A percentile compares a stretch with the other conserved stretches of the same genome.
Conservation (phyloP, 306 rosid genomes). For the Cucurbita argyrosperma region DNA sequence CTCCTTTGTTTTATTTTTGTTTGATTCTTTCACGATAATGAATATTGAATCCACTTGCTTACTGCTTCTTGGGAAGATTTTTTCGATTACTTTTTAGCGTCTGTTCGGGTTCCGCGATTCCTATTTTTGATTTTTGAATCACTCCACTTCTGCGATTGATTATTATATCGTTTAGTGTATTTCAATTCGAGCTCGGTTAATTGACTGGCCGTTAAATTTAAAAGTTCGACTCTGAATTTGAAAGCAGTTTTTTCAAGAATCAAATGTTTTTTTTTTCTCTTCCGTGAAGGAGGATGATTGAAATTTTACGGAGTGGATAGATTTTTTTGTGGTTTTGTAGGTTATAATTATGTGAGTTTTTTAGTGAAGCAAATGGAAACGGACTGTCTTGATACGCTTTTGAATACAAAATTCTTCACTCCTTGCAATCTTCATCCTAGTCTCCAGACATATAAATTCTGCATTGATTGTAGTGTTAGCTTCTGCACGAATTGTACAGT, state of each 20-base stretch:
- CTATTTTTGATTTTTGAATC: too few species aligned
- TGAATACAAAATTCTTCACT: slow-evolving; percentile 41
- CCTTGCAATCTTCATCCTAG: slow-evolving; percentile 49
- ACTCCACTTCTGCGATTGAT: too few species aligned
- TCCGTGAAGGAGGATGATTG: too few species aligned
- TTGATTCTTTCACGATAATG: not conserved
- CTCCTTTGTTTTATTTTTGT: not conserved
- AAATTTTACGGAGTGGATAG: too few species aligned
- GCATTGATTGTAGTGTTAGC: slow-evolving; percentile 56
- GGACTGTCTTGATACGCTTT: slow-evolving; percentile 53
- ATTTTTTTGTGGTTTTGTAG: slow-evolving; percentile 17
- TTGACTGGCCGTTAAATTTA: not conserved
- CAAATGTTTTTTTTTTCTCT: not conserved
- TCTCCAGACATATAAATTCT: slow-evolving; percentile 49
- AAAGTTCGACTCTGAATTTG: not conserved
- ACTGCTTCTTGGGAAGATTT: not conserved
- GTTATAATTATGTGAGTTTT: slow-evolving; percentile 20
- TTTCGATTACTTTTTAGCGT: too few species aligned
- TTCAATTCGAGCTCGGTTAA: too few species aligned
- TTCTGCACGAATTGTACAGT: slow-evolving; percentile 64
- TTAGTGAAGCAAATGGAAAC: slow-evolving; percentile 19
- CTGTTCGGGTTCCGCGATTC: too few species aligned
- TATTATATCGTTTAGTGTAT: too few species aligned
- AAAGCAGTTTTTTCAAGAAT: not conserved
- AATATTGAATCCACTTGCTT: not conserved